These are phyloP conservation scores for Claviceps lovelessii DNA, from an alignment of 2,329 filamentous ascomycete species.

Conservation along the genomic window DNA sequence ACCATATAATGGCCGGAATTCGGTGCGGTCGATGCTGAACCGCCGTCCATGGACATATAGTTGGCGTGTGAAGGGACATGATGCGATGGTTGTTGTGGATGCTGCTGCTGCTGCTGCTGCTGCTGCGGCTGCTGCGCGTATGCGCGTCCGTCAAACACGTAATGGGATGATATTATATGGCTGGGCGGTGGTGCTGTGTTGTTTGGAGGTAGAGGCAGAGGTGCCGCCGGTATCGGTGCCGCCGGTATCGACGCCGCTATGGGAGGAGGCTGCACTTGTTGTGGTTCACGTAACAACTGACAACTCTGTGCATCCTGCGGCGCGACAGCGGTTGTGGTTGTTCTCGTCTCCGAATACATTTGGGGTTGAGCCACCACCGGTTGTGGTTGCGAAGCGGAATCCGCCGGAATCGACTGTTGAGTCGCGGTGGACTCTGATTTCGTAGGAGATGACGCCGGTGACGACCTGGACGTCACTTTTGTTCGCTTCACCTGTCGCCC, in stretches of 20 bases:
- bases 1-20: not conserved
- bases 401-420: not conserved
- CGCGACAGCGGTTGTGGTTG: not conserved
- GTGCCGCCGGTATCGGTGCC: not conserved
- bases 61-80: not conserved
- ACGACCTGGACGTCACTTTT: not conserved
- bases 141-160: not conserved
- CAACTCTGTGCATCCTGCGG: not conserved
- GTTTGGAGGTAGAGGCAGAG: not conserved
- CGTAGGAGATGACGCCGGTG: not conserved
- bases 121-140: not conserved
- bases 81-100: not conserved
- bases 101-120: not conserved
- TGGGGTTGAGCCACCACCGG: not conserved
- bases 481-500: constrained; percentile 5
- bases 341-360: not conserved
- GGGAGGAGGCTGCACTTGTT: not conserved
- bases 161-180: not conserved
- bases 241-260: not conserved
- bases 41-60: not conserved
- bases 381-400: not conserved
- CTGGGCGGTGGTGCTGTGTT: not conserved
- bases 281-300: not conserved
- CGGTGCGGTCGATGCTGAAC: not conserved
- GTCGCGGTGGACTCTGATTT: not conserved